Evolutionary conservation across 306 rosid genomes (phyloP).

Genomic region (Betula pendula): DNA sequence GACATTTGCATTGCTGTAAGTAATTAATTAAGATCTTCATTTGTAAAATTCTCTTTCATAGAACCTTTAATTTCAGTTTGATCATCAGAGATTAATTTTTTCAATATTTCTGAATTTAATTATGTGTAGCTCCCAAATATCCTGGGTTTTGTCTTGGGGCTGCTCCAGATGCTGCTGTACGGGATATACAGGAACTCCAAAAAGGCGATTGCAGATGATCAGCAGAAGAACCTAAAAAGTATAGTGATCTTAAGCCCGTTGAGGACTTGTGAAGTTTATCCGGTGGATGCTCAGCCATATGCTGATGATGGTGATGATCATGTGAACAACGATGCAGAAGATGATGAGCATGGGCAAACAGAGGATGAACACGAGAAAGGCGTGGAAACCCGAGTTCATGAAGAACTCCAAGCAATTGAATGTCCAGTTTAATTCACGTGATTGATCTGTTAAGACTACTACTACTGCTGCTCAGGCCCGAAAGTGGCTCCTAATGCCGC

Average conservation of each 20-base stretch:
- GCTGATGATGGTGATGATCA: not conserved
- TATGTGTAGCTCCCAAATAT: slow-evolving; percentile 62
- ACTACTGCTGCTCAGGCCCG: not conserved
- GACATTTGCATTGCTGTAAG: slow-evolving; percentile 83
- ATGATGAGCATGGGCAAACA: not conserved
- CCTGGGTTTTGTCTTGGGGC: slow-evolving; percentile 61
- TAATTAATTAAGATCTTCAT: slow-evolving; percentile 5
- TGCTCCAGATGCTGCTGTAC: slow-evolving; percentile 70
- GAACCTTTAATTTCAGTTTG: no score
- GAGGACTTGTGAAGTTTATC: slow-evolving; percentile 32
- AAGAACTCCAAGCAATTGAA: not conserved
- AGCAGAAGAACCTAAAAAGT: slow-evolving; percentile 25
- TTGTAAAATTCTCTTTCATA: not conserved
- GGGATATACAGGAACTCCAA: slow-evolving; percentile 42
- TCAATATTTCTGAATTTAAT: not conserved
- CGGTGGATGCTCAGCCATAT: slow-evolving; percentile 15
- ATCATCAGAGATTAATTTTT: not conserved
- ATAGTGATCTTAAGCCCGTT: slow-evolving; percentile 18
- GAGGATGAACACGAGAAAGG: not conserved
- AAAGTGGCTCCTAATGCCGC: not conserved
- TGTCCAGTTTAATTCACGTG: not conserved
- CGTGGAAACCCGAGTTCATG: not conserved
- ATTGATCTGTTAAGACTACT: no score
- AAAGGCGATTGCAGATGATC: not conserved
- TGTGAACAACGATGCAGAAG: not conserved